Evolutionary conservation across 345 rosid species (phyloP).

Genomic region (Tarenaya hassleriana): DNA sequence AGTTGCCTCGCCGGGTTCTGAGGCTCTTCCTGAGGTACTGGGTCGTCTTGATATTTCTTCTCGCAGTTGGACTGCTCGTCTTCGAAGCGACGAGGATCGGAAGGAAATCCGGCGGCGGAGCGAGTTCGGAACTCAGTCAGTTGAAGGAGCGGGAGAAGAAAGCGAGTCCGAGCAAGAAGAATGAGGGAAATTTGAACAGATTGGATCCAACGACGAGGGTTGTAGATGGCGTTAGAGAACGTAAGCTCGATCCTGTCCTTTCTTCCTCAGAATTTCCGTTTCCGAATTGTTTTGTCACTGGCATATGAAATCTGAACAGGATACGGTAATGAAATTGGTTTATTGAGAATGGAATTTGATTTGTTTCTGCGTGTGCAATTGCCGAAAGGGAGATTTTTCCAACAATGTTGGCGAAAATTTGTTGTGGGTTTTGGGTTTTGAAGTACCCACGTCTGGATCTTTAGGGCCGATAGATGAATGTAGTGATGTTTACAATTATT

Average conservation of each 20-base stretch:
- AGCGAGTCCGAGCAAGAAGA: slow-evolving; percentile 20
- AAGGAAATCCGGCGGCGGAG: slow-evolving; percentile 24
- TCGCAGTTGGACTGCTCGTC: slow-evolving; percentile 45
- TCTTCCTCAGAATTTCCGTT: background rate
- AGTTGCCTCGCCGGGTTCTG: slow-evolving; percentile 39
- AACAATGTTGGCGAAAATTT: no score
- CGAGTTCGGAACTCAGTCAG: slow-evolving; percentile 9
- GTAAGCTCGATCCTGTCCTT: slow-evolving; percentile 14
- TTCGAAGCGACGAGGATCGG: slow-evolving; percentile 66
- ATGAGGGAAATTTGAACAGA: slow-evolving; percentile 26
- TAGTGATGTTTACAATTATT: no score
- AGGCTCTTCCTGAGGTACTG: slow-evolving; percentile 57
- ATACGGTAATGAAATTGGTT: no score
- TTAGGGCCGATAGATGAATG: no score
- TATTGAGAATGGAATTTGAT: no score
- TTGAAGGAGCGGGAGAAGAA: slow-evolving; percentile 11
- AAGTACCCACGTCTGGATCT: no score
- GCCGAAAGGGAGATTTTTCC: no score
- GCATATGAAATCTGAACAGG: no score
- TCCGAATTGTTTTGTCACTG: no score
- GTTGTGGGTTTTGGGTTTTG: no score
- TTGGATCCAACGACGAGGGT: slow-evolving; percentile 29
- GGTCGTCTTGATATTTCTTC: slow-evolving; percentile 47
- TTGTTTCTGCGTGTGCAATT: no score
- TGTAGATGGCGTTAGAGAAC: slow-evolving; percentile 32